phyloP scores from a whole-genome alignment of 257 asterid species.

The Nyctanthes arbortristis region DNA sequence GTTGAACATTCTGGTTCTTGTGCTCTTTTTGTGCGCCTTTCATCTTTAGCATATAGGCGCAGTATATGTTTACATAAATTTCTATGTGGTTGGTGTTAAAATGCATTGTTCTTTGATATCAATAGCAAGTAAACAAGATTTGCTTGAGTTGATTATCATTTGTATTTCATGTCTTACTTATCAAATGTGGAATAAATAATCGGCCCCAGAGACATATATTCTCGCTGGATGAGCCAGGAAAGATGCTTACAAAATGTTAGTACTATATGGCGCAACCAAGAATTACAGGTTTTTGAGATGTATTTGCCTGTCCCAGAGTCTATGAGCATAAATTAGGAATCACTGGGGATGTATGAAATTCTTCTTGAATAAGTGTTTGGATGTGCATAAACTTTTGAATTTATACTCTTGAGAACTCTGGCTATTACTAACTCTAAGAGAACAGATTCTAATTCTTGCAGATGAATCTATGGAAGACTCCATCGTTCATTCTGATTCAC shows the following conservation, averaged over 20 bases:
- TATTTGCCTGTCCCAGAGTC: too few relatives aligned
- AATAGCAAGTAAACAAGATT: not conserved
- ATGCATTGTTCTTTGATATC: slow-evolving; percentile 1
- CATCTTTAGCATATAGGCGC: slow-evolving; percentile 2
- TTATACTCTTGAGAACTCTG: slow-evolving; percentile 19
- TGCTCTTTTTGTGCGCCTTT: slow-evolving; percentile 6
- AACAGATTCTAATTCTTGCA: slow-evolving; percentile 96
- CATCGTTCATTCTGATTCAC: slow-evolving; percentile 89
- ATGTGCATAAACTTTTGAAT: slow-evolving; percentile 4
- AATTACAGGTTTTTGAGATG: too few relatives aligned
- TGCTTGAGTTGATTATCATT: not conserved
- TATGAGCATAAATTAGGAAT: too few relatives aligned
- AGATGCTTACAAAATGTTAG: too few relatives aligned
- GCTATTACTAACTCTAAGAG: slow-evolving; percentile 72
- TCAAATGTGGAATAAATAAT: too few relatives aligned
- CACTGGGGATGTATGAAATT: too few relatives aligned
- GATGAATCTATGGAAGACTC: slow-evolving; percentile 97
- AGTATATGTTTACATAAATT: slow-evolving; percentile 71
- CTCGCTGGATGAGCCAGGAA: too few relatives aligned
- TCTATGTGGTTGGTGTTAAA: not conserved
- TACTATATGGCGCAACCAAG: too few relatives aligned
- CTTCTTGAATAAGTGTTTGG: not conserved
- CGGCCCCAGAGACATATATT: too few relatives aligned
- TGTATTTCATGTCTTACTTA: too few relatives aligned
- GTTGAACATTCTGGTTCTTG: slow-evolving; percentile 33